These are phyloP conservation scores for Zymoseptoria ardabiliae DNA, from an alignment of 2,329 filamentous ascomycete species.

Conservation along the genomic window DNA sequence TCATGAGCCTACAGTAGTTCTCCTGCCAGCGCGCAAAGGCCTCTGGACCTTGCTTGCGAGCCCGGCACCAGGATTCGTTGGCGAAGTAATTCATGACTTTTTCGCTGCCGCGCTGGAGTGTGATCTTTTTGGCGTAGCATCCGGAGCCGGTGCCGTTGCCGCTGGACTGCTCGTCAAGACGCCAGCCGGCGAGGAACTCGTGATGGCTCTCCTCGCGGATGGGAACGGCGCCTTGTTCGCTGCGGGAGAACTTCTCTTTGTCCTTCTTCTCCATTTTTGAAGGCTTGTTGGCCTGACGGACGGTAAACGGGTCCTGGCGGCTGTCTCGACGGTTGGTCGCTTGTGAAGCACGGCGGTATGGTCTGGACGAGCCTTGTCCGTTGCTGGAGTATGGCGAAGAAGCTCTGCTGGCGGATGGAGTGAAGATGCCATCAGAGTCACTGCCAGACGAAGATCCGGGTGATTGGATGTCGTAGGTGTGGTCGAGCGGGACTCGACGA, in stretches of 20 bases:
- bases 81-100: not conserved
- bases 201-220: conserved; percentile 9
- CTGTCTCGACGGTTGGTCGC: not conserved
- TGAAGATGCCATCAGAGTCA: conserved; percentile 8
- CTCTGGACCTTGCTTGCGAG: conserved; percentile 3
- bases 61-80: conserved; percentile 2
- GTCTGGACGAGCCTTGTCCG: not conserved
- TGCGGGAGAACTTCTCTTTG: conserved; percentile 14
- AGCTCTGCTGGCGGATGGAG: conserved; percentile 9
- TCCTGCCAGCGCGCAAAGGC: conserved; percentile 2
- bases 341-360: not conserved
- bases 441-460: conserved; percentile 1
- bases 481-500: not conserved
- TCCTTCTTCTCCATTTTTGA: conserved; percentile 13
- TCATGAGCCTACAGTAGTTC: conserved; percentile 1
- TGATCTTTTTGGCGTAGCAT: conserved; percentile 11
- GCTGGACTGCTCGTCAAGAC: conserved; percentile 11
- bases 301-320: not conserved
- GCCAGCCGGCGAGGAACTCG: conserved; percentile 7
- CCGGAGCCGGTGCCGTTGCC: conserved; percentile 19
- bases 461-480: not conserved
- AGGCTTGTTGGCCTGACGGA: not conserved
- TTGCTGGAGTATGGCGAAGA: conserved; percentile 4
- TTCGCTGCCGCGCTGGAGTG: conserved; percentile 5
- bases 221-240: conserved; percentile 8